Percentiles rank a stretch among this genome's conserved stretches.
phyloP scores from a whole-genome alignment of 257 asterid species.

The Avicennia marina region DNA sequence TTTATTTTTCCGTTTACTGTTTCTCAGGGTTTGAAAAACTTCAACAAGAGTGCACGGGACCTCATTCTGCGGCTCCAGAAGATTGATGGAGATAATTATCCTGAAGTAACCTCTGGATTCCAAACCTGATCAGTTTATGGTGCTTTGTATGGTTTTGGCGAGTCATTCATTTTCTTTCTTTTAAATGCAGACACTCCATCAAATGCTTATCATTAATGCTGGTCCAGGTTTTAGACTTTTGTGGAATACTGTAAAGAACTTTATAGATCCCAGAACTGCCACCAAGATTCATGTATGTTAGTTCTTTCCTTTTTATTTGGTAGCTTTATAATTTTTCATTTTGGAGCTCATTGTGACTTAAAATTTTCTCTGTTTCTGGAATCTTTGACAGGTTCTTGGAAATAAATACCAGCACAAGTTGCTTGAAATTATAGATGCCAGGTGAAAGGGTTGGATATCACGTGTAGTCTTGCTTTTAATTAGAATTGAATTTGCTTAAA shows the following conservation, averaged over 20 bases:
- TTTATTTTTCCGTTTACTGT: constrained; percentile 7
- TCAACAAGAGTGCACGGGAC: constrained; percentile 67
- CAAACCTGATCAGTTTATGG: constrained; percentile 13
- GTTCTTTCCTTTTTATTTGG: constrained; percentile 11
- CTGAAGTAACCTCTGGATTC: constrained; percentile 51
- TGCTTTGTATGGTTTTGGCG: constrained; percentile 9
- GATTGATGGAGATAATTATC: constrained; percentile 88
- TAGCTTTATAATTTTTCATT: constrained; percentile 7
- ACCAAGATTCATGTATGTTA: constrained; percentile 19
- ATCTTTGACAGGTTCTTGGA: constrained; percentile 63
- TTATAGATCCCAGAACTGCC: constrained; percentile 9
- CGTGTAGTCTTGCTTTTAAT: not conserved
- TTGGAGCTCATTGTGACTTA: constrained; percentile 10
- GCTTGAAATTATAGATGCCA: constrained; percentile 69
- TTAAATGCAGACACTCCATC: constrained; percentile 69
- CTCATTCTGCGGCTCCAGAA: constrained; percentile 73
- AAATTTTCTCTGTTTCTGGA: constrained; percentile 8
- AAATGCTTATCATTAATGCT: constrained; percentile 81
- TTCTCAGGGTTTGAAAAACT: constrained; percentile 71
- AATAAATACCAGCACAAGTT: constrained; percentile 70
- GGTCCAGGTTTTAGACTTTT: constrained; percentile 75
- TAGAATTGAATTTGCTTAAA: not conserved
- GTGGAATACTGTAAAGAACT: constrained; percentile 43
- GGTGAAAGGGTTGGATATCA: constrained; percentile 35
- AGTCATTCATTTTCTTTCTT: constrained; percentile 19